These are phyloP conservation scores for Asterella californica DNA, from an alignment of 225 moss, liverwort and hornwort species.

Conservation along the genomic window DNA sequence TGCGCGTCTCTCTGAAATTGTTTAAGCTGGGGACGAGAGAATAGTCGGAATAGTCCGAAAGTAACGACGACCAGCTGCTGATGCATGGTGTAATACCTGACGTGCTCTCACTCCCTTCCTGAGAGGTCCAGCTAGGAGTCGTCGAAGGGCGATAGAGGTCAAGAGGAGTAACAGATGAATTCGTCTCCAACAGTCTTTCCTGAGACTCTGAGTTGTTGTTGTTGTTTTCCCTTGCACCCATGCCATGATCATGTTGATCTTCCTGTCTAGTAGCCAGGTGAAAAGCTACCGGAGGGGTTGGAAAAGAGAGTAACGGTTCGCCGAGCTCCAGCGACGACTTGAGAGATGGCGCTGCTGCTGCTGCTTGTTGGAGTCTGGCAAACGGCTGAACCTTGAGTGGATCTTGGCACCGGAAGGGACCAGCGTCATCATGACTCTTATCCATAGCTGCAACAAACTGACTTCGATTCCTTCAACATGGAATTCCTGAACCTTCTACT, in stretches of 20 bases:
- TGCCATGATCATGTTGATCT: neutral
- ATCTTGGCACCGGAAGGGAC: neutral
- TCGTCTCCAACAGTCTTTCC: neutral
- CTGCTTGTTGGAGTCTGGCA: neutral
- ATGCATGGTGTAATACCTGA: neutral
- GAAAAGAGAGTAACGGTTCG: neutral
- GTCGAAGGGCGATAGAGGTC: neutral
- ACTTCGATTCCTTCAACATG: neutral
- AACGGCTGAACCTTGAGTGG: neutral
- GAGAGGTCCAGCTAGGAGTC: neutral
- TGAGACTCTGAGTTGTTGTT: no score
- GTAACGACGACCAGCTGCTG: neutral
- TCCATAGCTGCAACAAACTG: neutral
- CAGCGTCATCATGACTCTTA: neutral
- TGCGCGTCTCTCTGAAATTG: neutral
- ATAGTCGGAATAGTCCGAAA: neutral
- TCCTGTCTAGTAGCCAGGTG: no score
- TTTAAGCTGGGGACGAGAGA: neutral
- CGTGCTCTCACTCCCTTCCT: neutral
- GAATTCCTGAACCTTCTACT: neutral
- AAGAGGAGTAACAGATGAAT: conserved; percentile 3
- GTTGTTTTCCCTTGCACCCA: neutral
- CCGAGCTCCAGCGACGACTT: neutral
- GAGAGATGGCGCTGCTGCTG: neutral
- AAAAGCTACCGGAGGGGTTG: neutral